Base-by-base conservation (phyloP, 192 early-diverging fungal species). In the Gamsiella multidivaricata region DNA sequence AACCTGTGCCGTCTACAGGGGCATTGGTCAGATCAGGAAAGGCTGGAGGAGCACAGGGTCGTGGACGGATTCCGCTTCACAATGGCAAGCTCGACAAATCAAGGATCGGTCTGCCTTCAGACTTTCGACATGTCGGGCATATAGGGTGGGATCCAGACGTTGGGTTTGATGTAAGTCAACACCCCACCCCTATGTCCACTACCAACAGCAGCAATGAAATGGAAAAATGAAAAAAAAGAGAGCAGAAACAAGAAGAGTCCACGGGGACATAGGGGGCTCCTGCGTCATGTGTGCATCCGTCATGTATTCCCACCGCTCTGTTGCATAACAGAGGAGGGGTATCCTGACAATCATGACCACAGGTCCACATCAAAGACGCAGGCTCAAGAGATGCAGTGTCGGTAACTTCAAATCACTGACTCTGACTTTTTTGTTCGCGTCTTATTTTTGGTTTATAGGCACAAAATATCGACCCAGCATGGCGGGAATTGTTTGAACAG, bases 381-480 rank as follows among this genome's bases (percentile, higher is more conserved):
- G n/a, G n/a, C n/a, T n/a, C n/a, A n/a, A n/a, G n/a, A n/a, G n/a
- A n/a, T n/a, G n/a, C n/a, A n/a, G n/a, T n/a, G n/a, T n/a, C n/a
- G n/a, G n/a, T n/a, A n/a, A n/a, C n/a, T n/a, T n/a, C n/a, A n/a
- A n/a, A n/a, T n/a, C 37, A 5, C 12, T 39, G 37, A 39, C 12
- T 39, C 12, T 39, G 5, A 39, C 12, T 39, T 39, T 39, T 39
- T 39, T 39, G 37, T 39, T 9, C 17, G n/a, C 17, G 45, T n/a
- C 12, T 46, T 18, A 41, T 14, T 10, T 14, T 41, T 7, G 8
- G 7, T n/a, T 60, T 32, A 41, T 63, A 83, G 82, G 85, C 88
- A 25, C 89, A 90, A 42, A 90, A 90, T 49, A 89, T 89, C 45
- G 88, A 91, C 61, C 90, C 88, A 52, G 84, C 88, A 71, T 92